Percentiles rank a stretch among this genome's conserved stretches.
Conservation (phyloP, 352 stramenopile genomes). For the Lagenidium sp. region DNA sequence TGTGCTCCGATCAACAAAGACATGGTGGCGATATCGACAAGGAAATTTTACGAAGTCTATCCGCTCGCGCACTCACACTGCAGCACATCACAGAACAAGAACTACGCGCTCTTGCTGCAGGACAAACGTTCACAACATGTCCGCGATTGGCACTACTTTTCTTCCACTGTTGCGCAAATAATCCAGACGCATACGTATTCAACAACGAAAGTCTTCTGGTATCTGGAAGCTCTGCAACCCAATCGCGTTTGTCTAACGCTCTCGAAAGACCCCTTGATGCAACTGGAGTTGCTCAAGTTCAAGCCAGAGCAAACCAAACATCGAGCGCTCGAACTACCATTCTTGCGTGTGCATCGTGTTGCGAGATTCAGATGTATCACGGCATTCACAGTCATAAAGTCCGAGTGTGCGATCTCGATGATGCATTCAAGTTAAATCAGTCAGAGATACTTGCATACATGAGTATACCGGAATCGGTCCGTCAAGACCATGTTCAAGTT, state of each 20-base stretch:
- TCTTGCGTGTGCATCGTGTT: neutral
- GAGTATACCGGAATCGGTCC: neutral
- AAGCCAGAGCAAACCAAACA: neutral
- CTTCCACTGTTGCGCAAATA: neutral
- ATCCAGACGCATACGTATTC: neutral
- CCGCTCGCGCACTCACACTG: neutral
- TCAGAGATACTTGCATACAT: neutral
- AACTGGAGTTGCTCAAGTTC: neutral
- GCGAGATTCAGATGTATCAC: neutral
- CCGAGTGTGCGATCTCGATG: neutral
- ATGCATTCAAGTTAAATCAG: neutral
- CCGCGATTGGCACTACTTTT: neutral
- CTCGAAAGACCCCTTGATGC: neutral
- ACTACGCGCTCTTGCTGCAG: neutral
- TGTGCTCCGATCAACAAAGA: neutral
- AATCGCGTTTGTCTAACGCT: neutral
- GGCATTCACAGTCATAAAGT: neutral
- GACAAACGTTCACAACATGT: neutral
- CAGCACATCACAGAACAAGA: neutral
- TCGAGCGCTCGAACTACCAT: neutral
- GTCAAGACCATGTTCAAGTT: neutral
- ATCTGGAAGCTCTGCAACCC: neutral
- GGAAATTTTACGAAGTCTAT: neutral
- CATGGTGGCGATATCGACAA: neutral
- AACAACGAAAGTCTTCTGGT: conserved; percentile 1